Conservation (phyloP, 108 stramenopile species). For the Cyclotella sp. region DNA sequence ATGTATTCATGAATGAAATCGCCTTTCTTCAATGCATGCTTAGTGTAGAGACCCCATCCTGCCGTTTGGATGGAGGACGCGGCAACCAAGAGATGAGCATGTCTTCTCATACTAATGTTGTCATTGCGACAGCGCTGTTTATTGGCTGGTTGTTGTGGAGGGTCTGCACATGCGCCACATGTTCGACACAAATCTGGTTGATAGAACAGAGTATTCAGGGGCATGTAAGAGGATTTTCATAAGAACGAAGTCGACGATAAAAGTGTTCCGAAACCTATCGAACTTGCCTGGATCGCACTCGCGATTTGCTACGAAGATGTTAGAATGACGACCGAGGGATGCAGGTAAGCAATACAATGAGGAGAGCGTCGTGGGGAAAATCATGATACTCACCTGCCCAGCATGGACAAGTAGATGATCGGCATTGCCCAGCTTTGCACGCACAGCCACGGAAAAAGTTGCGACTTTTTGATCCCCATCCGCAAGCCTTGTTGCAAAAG, state of each 20-base stretch:
- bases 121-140: conserved; percentile 78
- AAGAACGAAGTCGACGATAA: neutral
- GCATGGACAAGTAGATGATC: conserved; percentile 70
- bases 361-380: neutral
- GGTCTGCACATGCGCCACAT: conserved; percentile 72
- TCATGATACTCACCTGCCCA: conserved; percentile 39
- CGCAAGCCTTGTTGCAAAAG: conserved; percentile 85
- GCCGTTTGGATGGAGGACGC: conserved; percentile 66
- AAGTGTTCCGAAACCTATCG: neutral
- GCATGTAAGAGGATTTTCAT: neutral
- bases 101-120: conserved; percentile 71
- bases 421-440: conserved; percentile 66
- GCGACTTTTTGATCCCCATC: conserved; percentile 57
- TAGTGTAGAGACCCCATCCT: conserved; percentile 87
- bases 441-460: conserved; percentile 84
- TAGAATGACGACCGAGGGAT: neutral
- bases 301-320: conserved; percentile 39
- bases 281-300: conserved; percentile 84
- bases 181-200: conserved; percentile 64
- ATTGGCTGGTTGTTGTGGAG: conserved; percentile 51
- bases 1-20: conserved; percentile 87
- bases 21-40: conserved; percentile 69
- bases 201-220: neutral
- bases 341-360: neutral
- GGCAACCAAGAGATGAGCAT: conserved; percentile 66